Evolutionary conservation across 2,329 filamentous ascomycete genomes (phyloP), one percentile per base, ranked within the genome.

Genomic region (Trematosphaeria pertusa): DNA sequence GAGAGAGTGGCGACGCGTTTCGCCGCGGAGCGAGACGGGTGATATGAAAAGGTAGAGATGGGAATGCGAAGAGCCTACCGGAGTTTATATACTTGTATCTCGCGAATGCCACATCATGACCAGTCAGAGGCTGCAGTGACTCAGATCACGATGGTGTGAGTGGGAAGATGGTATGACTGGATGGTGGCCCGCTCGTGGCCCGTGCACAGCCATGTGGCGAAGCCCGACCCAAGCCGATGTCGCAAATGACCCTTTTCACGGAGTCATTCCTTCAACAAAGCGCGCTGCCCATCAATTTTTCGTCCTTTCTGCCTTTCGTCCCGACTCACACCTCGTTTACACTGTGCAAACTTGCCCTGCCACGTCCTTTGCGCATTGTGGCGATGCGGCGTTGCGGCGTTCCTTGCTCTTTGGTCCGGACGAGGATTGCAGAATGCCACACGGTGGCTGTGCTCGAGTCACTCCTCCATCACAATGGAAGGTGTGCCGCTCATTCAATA

Each of bases 121-220:
- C 58, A 59, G 59, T 67, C 59, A 64, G 51, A 58, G 65, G 65
- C 55, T 63, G 57, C 51, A 62, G 65, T 70, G 67, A 70, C 61
- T 70, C 67, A 70, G 60, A 66, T 56, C 59, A 63, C 52, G 21
- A 56, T 66, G 58, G 63, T 55, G 55, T 63, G 56, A 58, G 59
- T 38, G 37, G 37, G 50, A 50, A 47, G 54, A 53, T 47, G 50
- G 28, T 48, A 51, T 51, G 48, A 52, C 45, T 49, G 39, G 42
- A n/a, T n/a, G 24, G 31, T 18, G 19, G 26, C 26, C 39, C 37
- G 33, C 30, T 35, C 15, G 39, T 24, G 30, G 47, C 20, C 37
- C 43, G 41, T 46, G 43, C 50, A 20, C 35, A 22, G 24, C 52
- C 46, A 46, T 53, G 59, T 62, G 64, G 54, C 59, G 57, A 59